These are phyloP conservation scores for Lignosus rhinocerotis DNA, from an alignment of 1,284 basidiomycete species.

Conservation along the genomic window DNA sequence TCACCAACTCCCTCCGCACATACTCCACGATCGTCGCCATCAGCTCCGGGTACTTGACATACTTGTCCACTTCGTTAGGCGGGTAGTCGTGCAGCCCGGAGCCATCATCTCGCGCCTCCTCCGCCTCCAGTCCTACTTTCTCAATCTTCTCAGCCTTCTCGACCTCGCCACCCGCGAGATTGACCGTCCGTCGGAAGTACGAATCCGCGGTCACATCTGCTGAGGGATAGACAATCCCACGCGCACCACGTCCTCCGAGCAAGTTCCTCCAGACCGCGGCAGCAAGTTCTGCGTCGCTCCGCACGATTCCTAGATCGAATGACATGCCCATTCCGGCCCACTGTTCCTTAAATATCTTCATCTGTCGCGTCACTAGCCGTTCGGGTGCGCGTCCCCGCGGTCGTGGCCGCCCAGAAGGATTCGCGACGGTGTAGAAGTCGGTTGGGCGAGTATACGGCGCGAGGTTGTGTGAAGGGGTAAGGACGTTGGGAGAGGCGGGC, in stretches of 20 bases:
- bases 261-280: constrained; percentile 92
- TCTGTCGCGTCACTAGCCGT: constrained; percentile 83
- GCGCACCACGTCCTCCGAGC: constrained; percentile 76
- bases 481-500: constrained; percentile 37
- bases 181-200: constrained; percentile 60
- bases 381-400: constrained; percentile 63
- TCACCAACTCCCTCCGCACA: constrained; percentile 72
- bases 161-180: constrained; percentile 62
- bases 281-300: constrained; percentile 80
- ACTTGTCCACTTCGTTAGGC: constrained; percentile 60
- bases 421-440: constrained; percentile 53
- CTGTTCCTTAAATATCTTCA: constrained; percentile 92
- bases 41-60: constrained; percentile 74
- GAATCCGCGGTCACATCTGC: constrained; percentile 16
- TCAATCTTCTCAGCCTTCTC: constrained; percentile 59
- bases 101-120: constrained; percentile 61
- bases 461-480: constrained; percentile 20
- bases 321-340: constrained; percentile 85
- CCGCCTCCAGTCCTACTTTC: constrained; percentile 44
- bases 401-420: constrained; percentile 26
- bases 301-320: constrained; percentile 79
- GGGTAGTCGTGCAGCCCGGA: constrained; percentile 74
- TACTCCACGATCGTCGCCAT: constrained; percentile 80
- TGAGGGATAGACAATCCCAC: constrained; percentile 54
- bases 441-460: constrained; percentile 40